Evolutionary conservation across 2,329 filamentous ascomycete genomes (phyloP).

Genomic region (Colletotrichum shisoi): DNA sequence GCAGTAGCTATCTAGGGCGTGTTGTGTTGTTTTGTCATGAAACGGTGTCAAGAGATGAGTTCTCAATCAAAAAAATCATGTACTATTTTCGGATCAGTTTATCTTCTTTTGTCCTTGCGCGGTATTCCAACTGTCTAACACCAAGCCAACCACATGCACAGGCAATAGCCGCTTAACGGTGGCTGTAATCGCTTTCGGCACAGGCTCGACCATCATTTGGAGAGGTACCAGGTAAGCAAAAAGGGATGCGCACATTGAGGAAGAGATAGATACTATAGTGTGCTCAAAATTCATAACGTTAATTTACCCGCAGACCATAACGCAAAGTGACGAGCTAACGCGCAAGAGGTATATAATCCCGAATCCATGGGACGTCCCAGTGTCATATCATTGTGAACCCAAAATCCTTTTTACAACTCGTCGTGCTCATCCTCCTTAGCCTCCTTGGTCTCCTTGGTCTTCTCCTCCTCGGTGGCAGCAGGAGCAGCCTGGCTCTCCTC

Average conservation of each 20-base stretch:
- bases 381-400: conserved; percentile 37
- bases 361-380: conserved; percentile 35
- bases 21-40: too few relatives aligned
- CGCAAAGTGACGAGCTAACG: conserved; percentile 37
- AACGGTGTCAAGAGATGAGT: too few relatives aligned
- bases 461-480: conserved; percentile 59
- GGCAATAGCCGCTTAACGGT: too few relatives aligned
- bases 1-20: too few relatives aligned
- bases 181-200: too few relatives aligned
- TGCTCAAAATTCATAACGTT: conserved; percentile 29
- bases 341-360: conserved; percentile 42
- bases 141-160: too few relatives aligned
- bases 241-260: too few relatives aligned
- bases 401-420: conserved; percentile 70
- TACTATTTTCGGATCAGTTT: too few relatives aligned
- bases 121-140: too few relatives aligned
- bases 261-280: not conserved
- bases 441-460: conserved; percentile 56
- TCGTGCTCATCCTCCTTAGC: conserved; percentile 66
- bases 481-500: conserved; percentile 62
- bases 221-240: not conserved
- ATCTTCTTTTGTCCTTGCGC: too few relatives aligned
- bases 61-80: too few relatives aligned
- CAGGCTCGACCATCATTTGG: too few relatives aligned
- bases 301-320: conserved; percentile 38